These are phyloP conservation scores for Hondaea fermentalgiana DNA, from an alignment of 108 stramenopile species.

Conservation along the genomic window DNA sequence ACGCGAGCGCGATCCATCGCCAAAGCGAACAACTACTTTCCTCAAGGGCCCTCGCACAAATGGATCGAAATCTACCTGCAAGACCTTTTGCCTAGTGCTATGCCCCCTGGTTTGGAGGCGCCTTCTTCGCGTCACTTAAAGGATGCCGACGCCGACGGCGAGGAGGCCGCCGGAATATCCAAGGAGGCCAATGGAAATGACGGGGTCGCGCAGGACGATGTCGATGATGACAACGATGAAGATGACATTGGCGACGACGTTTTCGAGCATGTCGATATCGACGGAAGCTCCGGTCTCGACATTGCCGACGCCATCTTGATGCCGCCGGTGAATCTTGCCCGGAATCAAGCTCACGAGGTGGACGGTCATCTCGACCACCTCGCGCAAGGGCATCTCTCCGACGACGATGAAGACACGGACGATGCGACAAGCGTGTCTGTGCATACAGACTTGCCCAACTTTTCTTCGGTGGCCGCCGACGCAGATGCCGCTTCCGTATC, in stretches of 20 bases:
- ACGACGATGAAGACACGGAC: no score
- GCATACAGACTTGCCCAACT: no score
- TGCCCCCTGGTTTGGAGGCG: neutral
- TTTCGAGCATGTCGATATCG: neutral
- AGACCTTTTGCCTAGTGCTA: neutral
- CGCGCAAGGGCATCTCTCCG: no score
- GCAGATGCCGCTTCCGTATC: neutral
- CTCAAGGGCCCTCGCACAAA: slow-evolving; percentile 9
- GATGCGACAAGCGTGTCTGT: no score
- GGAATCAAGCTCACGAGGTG: no score
- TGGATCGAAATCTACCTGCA: neutral
- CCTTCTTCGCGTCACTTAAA: no score
- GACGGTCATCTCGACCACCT: no score
- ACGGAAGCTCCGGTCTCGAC: no score
- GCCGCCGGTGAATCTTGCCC: no score
- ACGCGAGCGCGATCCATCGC: neutral
- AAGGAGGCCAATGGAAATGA: neutral
- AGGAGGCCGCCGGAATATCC: neutral
- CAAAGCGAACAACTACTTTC: neutral
- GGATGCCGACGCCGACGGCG: neutral
- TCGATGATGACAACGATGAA: neutral
- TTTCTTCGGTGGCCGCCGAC: neutral
- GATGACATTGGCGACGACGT: neutral
- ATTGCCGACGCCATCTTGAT: no score
- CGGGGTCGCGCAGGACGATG: neutral